These are phyloP conservation scores for Pachyrhizus erosus DNA, from an alignment of 306 rosid genomes.

Conservation along the genomic window DNA sequence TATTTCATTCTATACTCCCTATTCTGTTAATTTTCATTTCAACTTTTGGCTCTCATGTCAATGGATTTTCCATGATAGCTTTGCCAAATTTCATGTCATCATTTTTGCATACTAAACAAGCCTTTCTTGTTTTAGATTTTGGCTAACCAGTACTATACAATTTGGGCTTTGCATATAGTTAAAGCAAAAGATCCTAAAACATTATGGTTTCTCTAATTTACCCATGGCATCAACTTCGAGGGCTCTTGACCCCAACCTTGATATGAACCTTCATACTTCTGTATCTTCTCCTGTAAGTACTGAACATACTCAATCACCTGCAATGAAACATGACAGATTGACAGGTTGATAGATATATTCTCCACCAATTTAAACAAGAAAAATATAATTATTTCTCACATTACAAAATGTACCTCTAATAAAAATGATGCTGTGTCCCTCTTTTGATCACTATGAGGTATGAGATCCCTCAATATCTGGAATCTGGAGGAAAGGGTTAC, in stretches of 20 bases:
- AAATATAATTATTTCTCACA: background rate
- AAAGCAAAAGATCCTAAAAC: constrained; percentile 23
- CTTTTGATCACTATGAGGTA: constrained; percentile 96
- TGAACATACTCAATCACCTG: constrained; percentile 98
- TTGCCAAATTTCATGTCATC: constrained; percentile 18
- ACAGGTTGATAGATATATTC: background rate
- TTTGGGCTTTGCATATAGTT: constrained; percentile 16
- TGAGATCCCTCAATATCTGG: constrained; percentile 98
- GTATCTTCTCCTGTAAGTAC: constrained; percentile 85
- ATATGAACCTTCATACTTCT: constrained; percentile 85
- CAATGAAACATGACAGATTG: constrained; percentile 31
- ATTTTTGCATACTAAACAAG: background rate
- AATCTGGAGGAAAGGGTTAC: constrained; percentile 65
- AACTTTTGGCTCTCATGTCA: background rate
- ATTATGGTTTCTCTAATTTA: constrained; percentile 42
- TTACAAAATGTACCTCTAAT: constrained; percentile 69
- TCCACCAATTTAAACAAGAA: constrained; percentile 11
- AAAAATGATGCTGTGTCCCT: constrained; percentile 96
- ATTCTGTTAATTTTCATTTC: constrained; percentile 7
- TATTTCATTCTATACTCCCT: constrained; percentile 10
- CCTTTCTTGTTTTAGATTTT: background rate
- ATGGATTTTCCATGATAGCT: background rate
- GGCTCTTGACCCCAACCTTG: constrained; percentile 94
- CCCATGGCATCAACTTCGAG: constrained; percentile 96
- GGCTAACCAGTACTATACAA: background rate